Conservation (phyloP, 208 protist genomes). For the Leishmania lainsoni region DNA sequence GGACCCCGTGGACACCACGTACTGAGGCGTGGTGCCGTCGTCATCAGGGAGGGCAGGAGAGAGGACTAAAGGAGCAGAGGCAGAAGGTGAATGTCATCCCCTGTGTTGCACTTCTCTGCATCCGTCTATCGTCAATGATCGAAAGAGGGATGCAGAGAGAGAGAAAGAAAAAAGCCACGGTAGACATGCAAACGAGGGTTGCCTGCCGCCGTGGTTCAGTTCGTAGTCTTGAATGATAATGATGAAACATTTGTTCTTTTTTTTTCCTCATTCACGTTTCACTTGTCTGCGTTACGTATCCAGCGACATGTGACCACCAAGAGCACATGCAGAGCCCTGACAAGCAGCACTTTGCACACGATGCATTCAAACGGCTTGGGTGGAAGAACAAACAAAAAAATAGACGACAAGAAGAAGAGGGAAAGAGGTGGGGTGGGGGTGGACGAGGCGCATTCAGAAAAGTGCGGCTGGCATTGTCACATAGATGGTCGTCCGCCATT, state of each 20-base stretch:
- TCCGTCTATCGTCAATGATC: neutral
- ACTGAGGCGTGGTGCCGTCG: neutral
- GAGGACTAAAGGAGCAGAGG: too few species aligned
- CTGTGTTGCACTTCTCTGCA: neutral
- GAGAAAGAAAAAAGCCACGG: neutral
- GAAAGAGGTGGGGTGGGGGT: rapidly evolving
- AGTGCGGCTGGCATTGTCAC: neutral
- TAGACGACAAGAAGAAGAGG: neutral
- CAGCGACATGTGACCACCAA: neutral
- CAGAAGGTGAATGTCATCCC: too few species aligned
- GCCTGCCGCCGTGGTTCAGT: neutral
- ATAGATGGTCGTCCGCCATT: too few species aligned
- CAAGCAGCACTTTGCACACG: neutral
- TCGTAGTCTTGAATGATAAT: neutral
- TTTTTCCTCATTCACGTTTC: neutral
- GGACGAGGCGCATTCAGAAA: neutral
- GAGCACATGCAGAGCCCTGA: neutral
- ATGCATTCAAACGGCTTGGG: neutral
- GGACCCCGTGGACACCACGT: neutral
- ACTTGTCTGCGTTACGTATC: neutral
- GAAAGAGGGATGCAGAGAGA: neutral
- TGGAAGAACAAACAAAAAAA: neutral
- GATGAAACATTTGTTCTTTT: neutral
- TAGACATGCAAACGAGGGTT: neutral
- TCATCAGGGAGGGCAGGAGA: neutral